Evolutionary conservation across 164 flowering plant species (phyloP).

Genomic region (Malania oleifera): DNA sequence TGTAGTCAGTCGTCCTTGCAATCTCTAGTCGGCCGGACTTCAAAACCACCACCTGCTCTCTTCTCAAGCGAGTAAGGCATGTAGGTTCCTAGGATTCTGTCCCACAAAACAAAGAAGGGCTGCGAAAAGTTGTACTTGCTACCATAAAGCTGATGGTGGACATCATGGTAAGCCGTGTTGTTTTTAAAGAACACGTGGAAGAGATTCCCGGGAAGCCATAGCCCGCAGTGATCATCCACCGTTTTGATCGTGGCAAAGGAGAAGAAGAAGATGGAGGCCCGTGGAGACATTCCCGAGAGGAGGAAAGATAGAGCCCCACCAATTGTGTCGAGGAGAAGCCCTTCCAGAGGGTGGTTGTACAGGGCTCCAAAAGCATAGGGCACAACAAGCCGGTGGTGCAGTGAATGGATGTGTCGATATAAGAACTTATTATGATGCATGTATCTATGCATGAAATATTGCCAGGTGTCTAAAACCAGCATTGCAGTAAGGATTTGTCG

Average conservation of each 20-base stretch:
- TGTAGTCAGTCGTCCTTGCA: constrained; percentile 30
- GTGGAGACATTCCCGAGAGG: constrained; percentile 91
- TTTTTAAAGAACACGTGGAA: constrained; percentile 78
- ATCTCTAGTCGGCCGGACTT: constrained; percentile 54
- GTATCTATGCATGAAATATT: constrained; percentile 89
- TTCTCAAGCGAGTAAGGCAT: constrained; percentile 88
- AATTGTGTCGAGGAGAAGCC: constrained; percentile 78
- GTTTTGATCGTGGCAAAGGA: constrained; percentile 93
- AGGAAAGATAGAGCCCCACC: constrained; percentile 92
- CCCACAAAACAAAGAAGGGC: constrained; percentile 94
- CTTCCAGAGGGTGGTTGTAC: constrained; percentile 92
- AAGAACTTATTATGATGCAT: constrained; percentile 96
- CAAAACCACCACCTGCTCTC: constrained; percentile 78
- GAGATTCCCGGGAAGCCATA: constrained; percentile 89
- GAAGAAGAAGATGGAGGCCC: constrained; percentile 86
- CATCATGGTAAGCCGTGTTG: constrained; percentile 93
- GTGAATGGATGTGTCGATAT: constrained; percentile 87
- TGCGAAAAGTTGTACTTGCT: constrained; percentile 91
- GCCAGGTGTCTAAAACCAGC: constrained; percentile 91
- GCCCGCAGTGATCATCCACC: constrained; percentile 94
- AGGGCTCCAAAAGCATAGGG: constrained; percentile 96
- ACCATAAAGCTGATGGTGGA: constrained; percentile 94
- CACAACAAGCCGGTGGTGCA: constrained; percentile 84
- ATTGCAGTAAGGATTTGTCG: constrained; percentile 72
- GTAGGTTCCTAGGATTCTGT: constrained; percentile 81